Evolutionary conservation across 345 rosid genomes (phyloP).

Genomic region (Brassica incana): DNA sequence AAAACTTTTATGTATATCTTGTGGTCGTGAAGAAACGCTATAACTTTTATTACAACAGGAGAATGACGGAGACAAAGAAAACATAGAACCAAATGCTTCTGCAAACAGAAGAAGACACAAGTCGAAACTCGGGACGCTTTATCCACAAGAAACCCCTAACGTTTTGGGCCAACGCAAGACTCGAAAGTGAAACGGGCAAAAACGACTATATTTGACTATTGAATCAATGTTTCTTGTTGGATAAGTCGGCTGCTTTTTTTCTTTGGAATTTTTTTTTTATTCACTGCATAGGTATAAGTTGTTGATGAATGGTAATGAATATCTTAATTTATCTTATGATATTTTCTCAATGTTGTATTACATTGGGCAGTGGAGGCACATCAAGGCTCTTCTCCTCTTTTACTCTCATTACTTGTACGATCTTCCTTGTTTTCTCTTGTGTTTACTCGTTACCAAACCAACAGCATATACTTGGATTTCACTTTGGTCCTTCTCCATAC

Average conservation of each 20-base stretch:
- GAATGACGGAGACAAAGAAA: constrained; percentile 29
- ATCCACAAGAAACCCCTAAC: constrained; percentile 12
- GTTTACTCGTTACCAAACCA: not conserved
- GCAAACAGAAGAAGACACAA: constrained; percentile 10
- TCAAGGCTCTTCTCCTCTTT: not conserved
- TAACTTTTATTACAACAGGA: constrained; percentile 17
- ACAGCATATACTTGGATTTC: not conserved
- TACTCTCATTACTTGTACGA: not conserved
- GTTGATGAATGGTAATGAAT: not conserved
- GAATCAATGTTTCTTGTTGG: constrained; percentile 6
- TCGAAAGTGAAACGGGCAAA: constrained; percentile 3
- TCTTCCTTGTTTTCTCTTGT: not conserved
- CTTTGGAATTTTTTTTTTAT: too few species aligned
- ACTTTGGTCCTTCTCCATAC: too few species aligned
- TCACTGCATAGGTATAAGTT: not conserved
- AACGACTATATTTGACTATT: not conserved
- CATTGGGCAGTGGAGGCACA: too few species aligned
- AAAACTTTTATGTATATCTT: not conserved
- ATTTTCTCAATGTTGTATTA: too few species aligned
- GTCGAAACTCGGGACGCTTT: constrained; percentile 18
- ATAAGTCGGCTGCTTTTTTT: not conserved
- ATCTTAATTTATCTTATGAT: not conserved
- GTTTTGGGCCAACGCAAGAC: constrained; percentile 30
- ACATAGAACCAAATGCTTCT: constrained; percentile 7
- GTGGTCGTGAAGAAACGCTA: not conserved